phyloP scores from a whole-genome alignment of 2,329 filamentous ascomycete species.

The Aspergillus spinulosporus region DNA sequence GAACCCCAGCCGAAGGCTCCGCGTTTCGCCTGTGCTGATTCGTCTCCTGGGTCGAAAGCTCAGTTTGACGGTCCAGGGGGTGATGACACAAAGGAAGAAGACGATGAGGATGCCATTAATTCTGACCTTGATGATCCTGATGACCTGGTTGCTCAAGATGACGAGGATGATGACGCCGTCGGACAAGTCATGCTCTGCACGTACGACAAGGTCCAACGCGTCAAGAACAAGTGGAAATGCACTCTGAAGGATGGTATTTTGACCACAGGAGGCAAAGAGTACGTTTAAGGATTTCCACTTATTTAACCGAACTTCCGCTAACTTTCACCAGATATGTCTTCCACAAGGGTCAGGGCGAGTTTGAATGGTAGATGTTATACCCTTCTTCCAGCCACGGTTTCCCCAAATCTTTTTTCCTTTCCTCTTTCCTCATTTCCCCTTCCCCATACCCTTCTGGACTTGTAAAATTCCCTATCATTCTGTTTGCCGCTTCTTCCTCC shows the following conservation, averaged over 20 bases:
- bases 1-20: conserved; percentile 41
- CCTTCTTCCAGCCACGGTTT: neutral
- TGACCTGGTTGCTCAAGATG: conserved; percentile 78
- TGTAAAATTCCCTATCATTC: conserved; percentile 11
- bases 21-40: conserved; percentile 12
- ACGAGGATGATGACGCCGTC: conserved; percentile 80
- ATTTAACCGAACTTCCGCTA: conserved; percentile 23
- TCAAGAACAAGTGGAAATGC: conserved; percentile 99
- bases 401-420: too few species aligned
- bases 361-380: conserved; percentile 74
- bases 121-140: conserved; percentile 96
- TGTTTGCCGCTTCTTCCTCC: neutral
- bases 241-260: conserved; percentile 95
- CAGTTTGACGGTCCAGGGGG: conserved; percentile 61
- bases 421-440: too few species aligned
- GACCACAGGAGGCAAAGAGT: conserved; percentile 89
- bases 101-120: conserved; percentile 95
- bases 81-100: conserved; percentile 57
- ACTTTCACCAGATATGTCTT: conserved; percentile 71
- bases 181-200: conserved; percentile 97
- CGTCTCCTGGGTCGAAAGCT: conserved; percentile 30
- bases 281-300: conserved; percentile 40
- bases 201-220: conserved; percentile 97
- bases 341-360: conserved; percentile 95
- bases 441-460: neutral